Conservation (phyloP, 192 early-diverging fungal species). For the Entomortierella parvispora region DNA sequence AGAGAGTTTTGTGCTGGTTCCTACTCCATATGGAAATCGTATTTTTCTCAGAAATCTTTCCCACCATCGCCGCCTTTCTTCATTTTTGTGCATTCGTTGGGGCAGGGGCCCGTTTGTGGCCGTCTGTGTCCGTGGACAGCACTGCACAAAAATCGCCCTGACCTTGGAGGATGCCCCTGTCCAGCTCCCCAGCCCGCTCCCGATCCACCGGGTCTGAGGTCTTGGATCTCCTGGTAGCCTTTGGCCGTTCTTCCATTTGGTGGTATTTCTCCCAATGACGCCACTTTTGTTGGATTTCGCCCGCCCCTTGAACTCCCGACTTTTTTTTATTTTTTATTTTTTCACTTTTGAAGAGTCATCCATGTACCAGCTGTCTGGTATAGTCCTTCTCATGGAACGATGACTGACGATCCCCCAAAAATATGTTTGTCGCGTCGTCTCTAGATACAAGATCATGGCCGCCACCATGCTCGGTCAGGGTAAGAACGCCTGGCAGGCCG, state of each 20-base stretch:
- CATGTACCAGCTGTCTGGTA: too few species aligned
- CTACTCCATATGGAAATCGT: too few species aligned
- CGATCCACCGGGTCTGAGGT: neutral
- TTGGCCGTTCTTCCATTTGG: neutral
- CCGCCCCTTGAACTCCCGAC: constrained; percentile 25
- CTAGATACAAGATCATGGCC: constrained; percentile 83
- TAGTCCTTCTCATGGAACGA: too few species aligned
- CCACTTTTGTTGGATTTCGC: constrained; percentile 6
- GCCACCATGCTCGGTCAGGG: constrained; percentile 98
- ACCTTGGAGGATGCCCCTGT: too few species aligned
- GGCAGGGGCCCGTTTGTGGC: too few species aligned
- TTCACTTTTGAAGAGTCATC: too few species aligned
- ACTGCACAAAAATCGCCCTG: too few species aligned
- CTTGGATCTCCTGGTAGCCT: neutral
- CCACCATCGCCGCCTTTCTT: too few species aligned
- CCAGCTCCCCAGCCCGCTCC: neutral
- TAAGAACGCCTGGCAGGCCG: constrained; percentile 99
- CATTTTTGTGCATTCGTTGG: too few species aligned
- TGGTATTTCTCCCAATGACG: constrained; percentile 35
- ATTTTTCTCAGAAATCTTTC: too few species aligned
- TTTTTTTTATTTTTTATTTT: constrained; percentile 3
- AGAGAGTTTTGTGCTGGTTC: neutral
- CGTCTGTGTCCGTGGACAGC: too few species aligned
- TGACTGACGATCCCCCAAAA: too few species aligned
- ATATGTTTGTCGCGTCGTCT: neutral